Evolutionary conservation across 2,329 filamentous ascomycete genomes (phyloP), one percentile per base, ranked within the genome.

Genomic region (Dactylellina leptospora): DNA sequence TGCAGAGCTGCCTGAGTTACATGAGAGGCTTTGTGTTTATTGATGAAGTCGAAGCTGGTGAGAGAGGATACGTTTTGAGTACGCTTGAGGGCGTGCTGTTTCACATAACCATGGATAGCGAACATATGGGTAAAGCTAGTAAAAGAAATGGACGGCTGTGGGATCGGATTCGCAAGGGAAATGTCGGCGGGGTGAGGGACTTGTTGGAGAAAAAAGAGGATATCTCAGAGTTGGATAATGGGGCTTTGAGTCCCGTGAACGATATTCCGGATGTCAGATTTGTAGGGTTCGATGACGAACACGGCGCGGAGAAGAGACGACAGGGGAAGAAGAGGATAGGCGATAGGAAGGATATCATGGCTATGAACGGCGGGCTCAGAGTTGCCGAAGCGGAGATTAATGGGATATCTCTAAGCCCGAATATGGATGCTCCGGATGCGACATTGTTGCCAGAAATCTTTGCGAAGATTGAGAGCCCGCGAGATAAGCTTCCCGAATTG

Each of bases 11-110:
- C 18, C 82, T 99, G 48, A 84, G 90, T n/a, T 99, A 97, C 79
- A 96, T 97, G 84, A 90, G 93, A 44, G 92, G 96, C 77, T 99
- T 97, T 78, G 95, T 97, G 75, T 99, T 96, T 80, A 93, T 96
- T 54, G 95, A 97, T 76, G 95, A 99, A 80, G 92, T 99, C 6
- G 95, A 99, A 75, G 96, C 88, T 73, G 95, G 95, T 51, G 95
- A 99, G 81, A 89, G 96, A 83, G 95, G 95, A 6, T 99, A 99
- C 80, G 93, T 93, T 0, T 81, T 99, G 54, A 97, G 93, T 80
- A 99, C 95, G 0, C 91, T 97, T 71, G 95, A 99, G 79, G 95
- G 92, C 4, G 95, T 99, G 0, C 81, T 99, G 30, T 88, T 91
- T 1, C 97, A 99, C 78, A 85, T 99, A 1, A 86, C 88, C 6